Evolutionary conservation across 305 asterid genomes (phyloP), one percentile per base, ranked within the genome.

Genomic region (Fraxinus albicans): DNA sequence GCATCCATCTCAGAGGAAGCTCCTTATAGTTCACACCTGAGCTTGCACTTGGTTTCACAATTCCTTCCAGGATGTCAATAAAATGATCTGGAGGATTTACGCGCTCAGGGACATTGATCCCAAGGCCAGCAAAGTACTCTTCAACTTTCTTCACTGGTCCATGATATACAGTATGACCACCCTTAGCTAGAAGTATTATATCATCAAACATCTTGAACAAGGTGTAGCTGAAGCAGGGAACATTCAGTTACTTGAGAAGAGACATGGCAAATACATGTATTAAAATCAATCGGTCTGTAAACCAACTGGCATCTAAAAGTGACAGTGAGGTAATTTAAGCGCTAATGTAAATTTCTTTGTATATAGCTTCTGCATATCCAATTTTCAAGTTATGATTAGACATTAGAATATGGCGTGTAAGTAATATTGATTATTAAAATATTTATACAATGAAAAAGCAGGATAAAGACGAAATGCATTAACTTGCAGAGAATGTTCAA

Each of bases 1-100:
- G 92, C 97, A 93, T 91, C 98, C 98, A 93, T 84, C 95, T 89
- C 3, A 94, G 88, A 53, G 98, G 97, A 81, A 94, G 97, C 83
- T 94, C 98, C 87, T 91, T 92, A 73, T 75, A 89, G 79, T 87
- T 91, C 27, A 92, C 90, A 42, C 84, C 86, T 6, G 94, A 81
- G 84, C 83, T 86, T 8, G 92, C 84, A 27, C 63, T 83, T 1
- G 88, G 92, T 83, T 94, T 94, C 12, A 90, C 87, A 72, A 92
- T 91, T 50, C 98, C 98, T 85, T 94, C 98, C 85, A 94, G 83
- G 73, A 94, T 88, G 88, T 94, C 98, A 35, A 94, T 94, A 81
- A 89, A 94, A 86, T 91, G 87, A 90, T 94, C 98, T 0, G 97
- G 97, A 85, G 98, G 98, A 60, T 92, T 94, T 72, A 94, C 91